Percentiles rank a stretch among this genome's conserved stretches.
Evolutionary conservation across 2,329 filamentous ascomycete species (phyloP).

Genomic region (Ilyonectria mors-panacis): DNA sequence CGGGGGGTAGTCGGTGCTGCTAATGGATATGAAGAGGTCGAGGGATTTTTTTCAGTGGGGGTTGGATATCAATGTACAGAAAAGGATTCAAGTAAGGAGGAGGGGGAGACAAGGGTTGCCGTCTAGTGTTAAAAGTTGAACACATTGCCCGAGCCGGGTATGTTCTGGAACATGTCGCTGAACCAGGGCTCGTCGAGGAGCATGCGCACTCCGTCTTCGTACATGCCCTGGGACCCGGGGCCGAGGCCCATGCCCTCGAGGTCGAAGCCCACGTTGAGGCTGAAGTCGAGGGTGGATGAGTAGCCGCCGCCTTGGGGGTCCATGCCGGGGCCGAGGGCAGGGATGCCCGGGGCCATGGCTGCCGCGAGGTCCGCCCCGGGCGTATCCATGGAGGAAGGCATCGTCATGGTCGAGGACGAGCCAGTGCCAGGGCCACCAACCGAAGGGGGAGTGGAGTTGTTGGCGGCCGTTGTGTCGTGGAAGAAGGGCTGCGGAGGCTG

Average conservation of each 20-base stretch:
- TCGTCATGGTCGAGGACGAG: constrained; percentile 17
- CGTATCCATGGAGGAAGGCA: constrained; percentile 35
- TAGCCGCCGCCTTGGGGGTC: constrained; percentile 30
- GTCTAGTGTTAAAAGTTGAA: constrained; percentile 51
- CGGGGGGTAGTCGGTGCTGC: background rate
- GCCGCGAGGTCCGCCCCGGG: constrained; percentile 43
- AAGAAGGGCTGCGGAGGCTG: constrained; percentile 55
- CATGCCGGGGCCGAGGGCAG: constrained; percentile 33
- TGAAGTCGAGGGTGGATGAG: constrained; percentile 39
- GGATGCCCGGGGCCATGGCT: constrained; percentile 46
- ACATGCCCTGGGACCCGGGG: constrained; percentile 45
- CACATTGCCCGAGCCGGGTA: constrained; percentile 51
- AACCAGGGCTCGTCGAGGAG: constrained; percentile 60
- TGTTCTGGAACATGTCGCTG: constrained; percentile 54
- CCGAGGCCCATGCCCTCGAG: constrained; percentile 50
- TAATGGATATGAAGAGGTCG: background rate
- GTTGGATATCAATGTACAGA: background rate
- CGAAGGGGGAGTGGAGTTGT: constrained; percentile 22
- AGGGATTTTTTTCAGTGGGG: background rate
- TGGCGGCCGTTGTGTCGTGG: constrained; percentile 51
- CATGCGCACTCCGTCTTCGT: constrained; percentile 54
- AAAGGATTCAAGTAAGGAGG: background rate
- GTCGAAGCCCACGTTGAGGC: constrained; percentile 48
- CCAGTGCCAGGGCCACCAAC: constrained; percentile 3
- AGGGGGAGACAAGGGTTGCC: background rate